Evolutionary conservation across 1,284 basidiomycete species (phyloP).

Genomic region (Pseudozyma thailandica): DNA sequence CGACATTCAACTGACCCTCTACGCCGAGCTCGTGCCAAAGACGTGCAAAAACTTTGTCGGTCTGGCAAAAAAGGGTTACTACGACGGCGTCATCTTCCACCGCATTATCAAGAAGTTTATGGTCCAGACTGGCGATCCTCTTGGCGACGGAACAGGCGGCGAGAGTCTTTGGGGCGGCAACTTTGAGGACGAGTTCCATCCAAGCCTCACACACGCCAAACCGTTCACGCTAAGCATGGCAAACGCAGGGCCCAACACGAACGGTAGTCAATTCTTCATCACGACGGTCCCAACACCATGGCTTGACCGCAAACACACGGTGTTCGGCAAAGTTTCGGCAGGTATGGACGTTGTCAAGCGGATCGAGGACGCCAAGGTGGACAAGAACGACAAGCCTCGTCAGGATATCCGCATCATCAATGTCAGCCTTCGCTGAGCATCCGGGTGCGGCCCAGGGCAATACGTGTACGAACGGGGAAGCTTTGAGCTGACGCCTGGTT

Average conservation of each 20-base stretch:
- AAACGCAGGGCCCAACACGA: slow-evolving; percentile 93
- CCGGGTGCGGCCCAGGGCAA: no score
- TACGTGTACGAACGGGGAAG: no score
- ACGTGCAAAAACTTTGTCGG: slow-evolving; percentile 98
- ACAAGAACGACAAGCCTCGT: slow-evolving; percentile 69
- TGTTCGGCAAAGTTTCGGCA: slow-evolving; percentile 72
- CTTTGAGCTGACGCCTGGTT: no score
- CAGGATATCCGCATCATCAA: slow-evolving; percentile 47
- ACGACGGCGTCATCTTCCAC: slow-evolving; percentile 94
- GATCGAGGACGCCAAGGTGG: slow-evolving; percentile 79
- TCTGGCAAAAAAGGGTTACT: slow-evolving; percentile 89
- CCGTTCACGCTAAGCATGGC: slow-evolving; percentile 99
- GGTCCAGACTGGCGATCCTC: slow-evolving; percentile 97
- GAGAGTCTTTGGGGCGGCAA: slow-evolving; percentile 82
- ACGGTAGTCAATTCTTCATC: slow-evolving; percentile 98
- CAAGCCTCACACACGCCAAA: slow-evolving; percentile 87
- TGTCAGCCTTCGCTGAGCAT: slow-evolving; percentile 33
- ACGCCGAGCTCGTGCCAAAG: slow-evolving; percentile 89
- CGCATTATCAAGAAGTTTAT: slow-evolving; percentile 99
- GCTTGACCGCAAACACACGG: slow-evolving; percentile 76
- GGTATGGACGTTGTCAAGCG: slow-evolving; percentile 75
- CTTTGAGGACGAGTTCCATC: slow-evolving; percentile 93
- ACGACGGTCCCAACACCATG: slow-evolving; percentile 95
- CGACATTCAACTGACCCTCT: slow-evolving; percentile 86
- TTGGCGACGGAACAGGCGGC: slow-evolving; percentile 98